Evolutionary conservation across 1,284 basidiomycete species (phyloP), one percentile per base, ranked within the genome.

Genomic region (Ganoderma sp.): DNA sequence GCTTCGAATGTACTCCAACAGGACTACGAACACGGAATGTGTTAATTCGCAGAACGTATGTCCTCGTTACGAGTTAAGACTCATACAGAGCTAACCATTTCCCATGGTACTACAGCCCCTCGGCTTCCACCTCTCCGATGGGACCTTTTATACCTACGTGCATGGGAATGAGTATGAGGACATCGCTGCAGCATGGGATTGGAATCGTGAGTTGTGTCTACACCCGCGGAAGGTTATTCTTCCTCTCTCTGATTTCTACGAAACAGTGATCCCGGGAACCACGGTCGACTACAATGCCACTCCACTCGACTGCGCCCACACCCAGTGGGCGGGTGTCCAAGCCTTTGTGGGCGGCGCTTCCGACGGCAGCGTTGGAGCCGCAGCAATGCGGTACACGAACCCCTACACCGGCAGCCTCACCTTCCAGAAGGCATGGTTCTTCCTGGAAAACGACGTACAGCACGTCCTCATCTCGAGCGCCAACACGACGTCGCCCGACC

Each of bases 341-440:
- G 69, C 78, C 3, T 90, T 89, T 74, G 90, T 91, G 22, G 90
- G 90, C 1, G 90, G 88, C 1, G 87, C 82, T 2, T 88, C 88
- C 1, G 84, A 86, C 62, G 88, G 87, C 5, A 75, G 75, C 37
- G 76, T 84, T 52, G 90, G 90, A 14, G 78, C 84, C 17, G 84
- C 85, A 0, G 88, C 82, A 25, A 90, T 90, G 88, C 81, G 83
- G 58, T 90, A 85, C 77, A 87, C 84, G 28, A 90, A 91, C 73
- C 90, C 90, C 0, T 69, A 80, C 59, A 89, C 88, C 9, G 74
- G 79, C 17, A 76, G 83, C 2, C 76, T 92, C 52, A 79, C 79
- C 66, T 93, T 86, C 84, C 87, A 88, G 73, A 92, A 92, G 77
- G 84, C 86, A 0, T 90, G 87, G 87, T 90, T 91, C 80, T 91